phyloP scores from a whole-genome alignment of 805 yeast genomes.

The Cyberlindnera euphorbiiphila region DNA sequence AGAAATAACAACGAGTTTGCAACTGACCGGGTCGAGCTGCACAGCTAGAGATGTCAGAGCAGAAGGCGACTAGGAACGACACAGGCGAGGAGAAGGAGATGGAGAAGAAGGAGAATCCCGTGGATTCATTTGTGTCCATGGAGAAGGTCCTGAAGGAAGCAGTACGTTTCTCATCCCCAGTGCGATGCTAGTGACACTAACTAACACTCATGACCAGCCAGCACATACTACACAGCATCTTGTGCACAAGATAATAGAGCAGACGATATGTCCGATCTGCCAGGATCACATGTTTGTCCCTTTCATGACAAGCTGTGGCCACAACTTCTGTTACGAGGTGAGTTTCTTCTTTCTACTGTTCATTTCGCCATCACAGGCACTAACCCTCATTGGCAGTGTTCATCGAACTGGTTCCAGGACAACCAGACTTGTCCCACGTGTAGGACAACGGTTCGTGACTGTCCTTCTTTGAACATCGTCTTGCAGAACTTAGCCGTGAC shows the following conservation, averaged over 20 bases:
- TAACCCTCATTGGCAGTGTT: constrained; percentile 31
- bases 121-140: constrained; percentile 10
- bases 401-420: constrained; percentile 57
- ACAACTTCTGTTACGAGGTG: constrained; percentile 61
- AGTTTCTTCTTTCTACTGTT: constrained; percentile 1
- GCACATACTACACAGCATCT: constrained; percentile 13
- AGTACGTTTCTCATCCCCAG: constrained; percentile 9
- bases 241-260: constrained; percentile 26
- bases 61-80: too few species aligned
- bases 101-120: too few species aligned
- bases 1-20: too few species aligned
- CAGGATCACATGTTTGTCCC: constrained; percentile 68
- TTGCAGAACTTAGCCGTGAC: constrained; percentile 44
- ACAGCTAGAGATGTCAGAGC: too few species aligned
- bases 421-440: constrained; percentile 69
- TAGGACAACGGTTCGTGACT: constrained; percentile 41
- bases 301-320: constrained; percentile 63
- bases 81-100: too few species aligned
- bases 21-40: too few species aligned
- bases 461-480: constrained; percentile 52
- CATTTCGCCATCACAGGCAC: too few species aligned
- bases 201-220: constrained; percentile 7
- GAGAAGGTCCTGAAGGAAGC: constrained; percentile 18
- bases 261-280: constrained; percentile 55
- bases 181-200: constrained; percentile 1